phyloP scores from a whole-genome alignment of 2,329 filamentous ascomycete species.

The Talaromyces pinophilus region DNA sequence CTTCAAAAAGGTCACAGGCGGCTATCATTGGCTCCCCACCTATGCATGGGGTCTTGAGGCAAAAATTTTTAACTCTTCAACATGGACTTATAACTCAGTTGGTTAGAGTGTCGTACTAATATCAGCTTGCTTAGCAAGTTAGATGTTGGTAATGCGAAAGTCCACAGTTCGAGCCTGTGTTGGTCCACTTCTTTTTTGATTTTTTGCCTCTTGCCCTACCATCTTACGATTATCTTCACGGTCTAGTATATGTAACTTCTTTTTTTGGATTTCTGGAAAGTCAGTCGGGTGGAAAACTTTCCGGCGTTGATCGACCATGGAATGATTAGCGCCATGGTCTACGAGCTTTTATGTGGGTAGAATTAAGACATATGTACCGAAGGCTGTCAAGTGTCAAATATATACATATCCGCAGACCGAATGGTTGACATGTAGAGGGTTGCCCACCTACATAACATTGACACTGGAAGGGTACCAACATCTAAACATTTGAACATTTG shows the following conservation, averaged over 20 bases:
- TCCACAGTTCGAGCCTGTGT: conserved; percentile 15
- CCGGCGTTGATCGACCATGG: not conserved
- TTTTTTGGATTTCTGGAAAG: not conserved
- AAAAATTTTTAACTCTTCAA: not conserved
- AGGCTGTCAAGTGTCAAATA: too few species aligned
- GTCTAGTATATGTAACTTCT: not conserved
- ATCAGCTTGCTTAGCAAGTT: not conserved
- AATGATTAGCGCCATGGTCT: too few species aligned
- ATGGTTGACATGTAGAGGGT: too few species aligned
- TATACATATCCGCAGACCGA: too few species aligned
- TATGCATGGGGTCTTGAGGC: accelerated
- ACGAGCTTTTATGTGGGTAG: too few species aligned
- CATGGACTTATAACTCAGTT: conserved; percentile 15
- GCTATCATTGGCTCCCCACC: not conserved
- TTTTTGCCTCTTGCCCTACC: not conserved
- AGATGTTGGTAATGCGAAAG: conserved; percentile 3
- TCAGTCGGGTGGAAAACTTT: not conserved
- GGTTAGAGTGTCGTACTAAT: conserved; percentile 15
- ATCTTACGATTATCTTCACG: not conserved
- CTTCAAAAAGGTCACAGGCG: not conserved
- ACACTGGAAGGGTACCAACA: too few species aligned
- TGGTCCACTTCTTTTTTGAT: conserved; percentile 6
- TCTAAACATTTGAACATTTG: too few species aligned
- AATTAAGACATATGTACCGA: too few species aligned
- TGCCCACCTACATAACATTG: too few species aligned